These are phyloP conservation scores for Phyllosticta citriasiana DNA, from an alignment of 2,329 filamentous ascomycete genomes.

Conservation along the genomic window DNA sequence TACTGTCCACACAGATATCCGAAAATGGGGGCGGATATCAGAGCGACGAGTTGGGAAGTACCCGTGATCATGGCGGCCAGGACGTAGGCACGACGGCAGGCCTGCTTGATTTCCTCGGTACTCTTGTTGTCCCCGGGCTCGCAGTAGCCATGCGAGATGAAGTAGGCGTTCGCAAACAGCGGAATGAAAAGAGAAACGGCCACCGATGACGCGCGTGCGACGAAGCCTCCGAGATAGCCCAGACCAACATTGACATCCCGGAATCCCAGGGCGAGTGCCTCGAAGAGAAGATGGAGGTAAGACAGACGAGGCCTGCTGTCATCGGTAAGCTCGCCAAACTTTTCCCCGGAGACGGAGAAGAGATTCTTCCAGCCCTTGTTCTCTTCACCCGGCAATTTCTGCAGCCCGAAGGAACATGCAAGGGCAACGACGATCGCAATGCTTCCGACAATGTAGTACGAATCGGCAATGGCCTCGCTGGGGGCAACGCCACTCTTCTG, in stretches of 20 bases:
- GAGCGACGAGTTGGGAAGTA: slow-evolving; percentile 74
- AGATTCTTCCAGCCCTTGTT: slow-evolving; percentile 56
- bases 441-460: slow-evolving; percentile 76
- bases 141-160: slow-evolving; percentile 72
- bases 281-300: slow-evolving; percentile 34
- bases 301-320: slow-evolving; percentile 42
- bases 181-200: slow-evolving; percentile 93
- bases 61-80: slow-evolving; percentile 81
- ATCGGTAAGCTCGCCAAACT: not conserved
- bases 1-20: slow-evolving; percentile 71
- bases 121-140: slow-evolving; percentile 34
- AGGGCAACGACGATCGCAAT: slow-evolving; percentile 63
- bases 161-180: slow-evolving; percentile 85
- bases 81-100: slow-evolving; percentile 79
- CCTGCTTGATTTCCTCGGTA: slow-evolving; percentile 61
- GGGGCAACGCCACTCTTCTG: slow-evolving; percentile 62
- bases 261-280: slow-evolving; percentile 51
- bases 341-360: slow-evolving; percentile 16
- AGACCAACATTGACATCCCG: slow-evolving; percentile 69
- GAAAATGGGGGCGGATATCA: slow-evolving; percentile 77
- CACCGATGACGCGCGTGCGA: slow-evolving; percentile 87
- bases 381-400: slow-evolving; percentile 58
- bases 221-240: slow-evolving; percentile 82
- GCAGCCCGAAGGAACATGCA: slow-evolving; percentile 71
- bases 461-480: slow-evolving; percentile 64